phyloP scores from a whole-genome alignment of 2,329 filamentous ascomycete species.

The Colletotrichum orchidophilum region DNA sequence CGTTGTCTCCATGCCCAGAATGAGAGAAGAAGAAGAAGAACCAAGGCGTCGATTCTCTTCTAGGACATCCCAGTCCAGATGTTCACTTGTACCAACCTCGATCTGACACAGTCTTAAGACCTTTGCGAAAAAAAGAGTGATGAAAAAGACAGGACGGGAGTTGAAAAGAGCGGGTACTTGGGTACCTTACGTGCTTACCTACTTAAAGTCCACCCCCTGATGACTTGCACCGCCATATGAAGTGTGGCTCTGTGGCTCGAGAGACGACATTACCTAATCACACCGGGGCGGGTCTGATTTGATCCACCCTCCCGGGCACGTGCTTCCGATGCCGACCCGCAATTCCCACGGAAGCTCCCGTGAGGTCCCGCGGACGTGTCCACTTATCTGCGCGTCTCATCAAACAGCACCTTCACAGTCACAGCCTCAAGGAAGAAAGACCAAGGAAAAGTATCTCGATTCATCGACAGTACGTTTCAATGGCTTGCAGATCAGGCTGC shows the following conservation, averaged over 20 bases:
- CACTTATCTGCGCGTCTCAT: neutral
- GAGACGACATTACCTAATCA: neutral
- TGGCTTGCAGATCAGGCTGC: slow-evolving; percentile 25
- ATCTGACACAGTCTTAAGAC: no score
- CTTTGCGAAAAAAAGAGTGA: no score
- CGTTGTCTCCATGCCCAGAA: no score
- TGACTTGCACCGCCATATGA: neutral
- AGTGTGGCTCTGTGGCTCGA: neutral
- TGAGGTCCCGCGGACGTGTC: neutral
- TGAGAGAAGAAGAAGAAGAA: no score
- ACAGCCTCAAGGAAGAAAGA: neutral
- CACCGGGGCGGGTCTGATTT: neutral
- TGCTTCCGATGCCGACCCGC: neutral
- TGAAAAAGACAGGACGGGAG: no score
- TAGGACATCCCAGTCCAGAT: no score
- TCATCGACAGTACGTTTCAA: neutral
- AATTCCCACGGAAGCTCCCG: neutral
- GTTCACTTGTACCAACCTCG: no score
- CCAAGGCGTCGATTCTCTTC: no score
- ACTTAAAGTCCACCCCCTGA: neutral
- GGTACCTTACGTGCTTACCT: no score
- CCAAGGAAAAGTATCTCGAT: neutral
- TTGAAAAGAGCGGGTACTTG: no score
- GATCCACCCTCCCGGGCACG: neutral
- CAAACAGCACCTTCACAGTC: neutral